Base-by-base conservation (phyloP, 2,329 filamentous ascomycete species). In the Fusarium setosum region DNA sequence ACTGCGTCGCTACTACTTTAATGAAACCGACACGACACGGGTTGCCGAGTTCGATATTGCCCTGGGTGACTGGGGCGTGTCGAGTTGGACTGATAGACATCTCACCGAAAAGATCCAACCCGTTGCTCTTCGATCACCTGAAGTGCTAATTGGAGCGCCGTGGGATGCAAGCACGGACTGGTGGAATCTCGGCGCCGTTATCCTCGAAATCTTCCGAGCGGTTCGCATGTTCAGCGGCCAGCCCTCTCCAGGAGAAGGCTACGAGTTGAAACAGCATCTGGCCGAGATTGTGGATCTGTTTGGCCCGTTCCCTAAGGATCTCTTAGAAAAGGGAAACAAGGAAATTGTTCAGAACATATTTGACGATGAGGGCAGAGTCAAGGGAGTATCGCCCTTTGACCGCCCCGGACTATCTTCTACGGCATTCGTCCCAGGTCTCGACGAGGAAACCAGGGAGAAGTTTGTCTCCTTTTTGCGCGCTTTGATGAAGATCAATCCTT, bases 101-200 rank as follows among this genome's bases (percentile, higher is more conserved):
- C 59, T 73, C 3, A 53, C 35, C 4, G 59, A 72, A 15, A 26
- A 32, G 5, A 73, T 74, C 18, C 68, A 73, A 41, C 67, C 71
- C 0, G 53, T 67, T 1, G 61, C 59, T 4, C 65, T 74, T 6
- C 65, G 65, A 9, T 56, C 70, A 4, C 71, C 70, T 1, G 70
- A 73, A 49, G 71, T 72, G 6, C 48, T 72, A 3, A 62, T 73
- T 6, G 56, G 59, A 7, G 67, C 67, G 10, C 52, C 56, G 3
- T 73, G 68, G 69, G 59, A 67, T 41, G n/a, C 42, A 3, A 51
- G 42, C 3, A 47, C 57, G 2, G 67, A 72, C 44, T 63, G 61
- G 49, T 73, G 68, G 68, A 73, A 70, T 32, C 58, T 73, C 0
- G 68, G 71, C 12, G 42, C 59, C 6, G 56, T 72, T 3, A 24